Percentiles rank a stretch among this genome's conserved stretches.
phyloP scores from a whole-genome alignment of 2,329 filamentous ascomycete genomes.

The Colletotrichum scovillei region DNA sequence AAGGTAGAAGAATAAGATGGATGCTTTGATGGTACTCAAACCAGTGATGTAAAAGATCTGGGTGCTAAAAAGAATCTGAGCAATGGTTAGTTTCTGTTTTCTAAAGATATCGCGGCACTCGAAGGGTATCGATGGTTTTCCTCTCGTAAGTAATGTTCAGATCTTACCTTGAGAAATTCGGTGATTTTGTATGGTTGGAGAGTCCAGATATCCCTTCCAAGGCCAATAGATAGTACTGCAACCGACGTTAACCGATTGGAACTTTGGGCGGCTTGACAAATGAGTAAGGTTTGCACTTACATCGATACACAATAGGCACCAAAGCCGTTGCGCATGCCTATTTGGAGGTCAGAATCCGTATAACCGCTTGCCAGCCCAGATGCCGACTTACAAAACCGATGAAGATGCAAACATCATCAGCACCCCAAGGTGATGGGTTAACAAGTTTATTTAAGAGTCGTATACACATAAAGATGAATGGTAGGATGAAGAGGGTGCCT shows the following conservation, averaged over 20 bases:
- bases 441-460: neutral
- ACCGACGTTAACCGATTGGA: neutral
- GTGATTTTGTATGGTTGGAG: conserved; percentile 10
- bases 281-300: neutral
- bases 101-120: neutral
- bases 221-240: neutral
- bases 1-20: conserved; percentile 44
- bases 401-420: neutral
- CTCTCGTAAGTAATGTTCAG: too few relatives aligned
- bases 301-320: neutral
- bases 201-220: conserved; percentile 12
- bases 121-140: neutral
- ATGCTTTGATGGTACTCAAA: conserved; percentile 38
- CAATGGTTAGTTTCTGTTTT: neutral
- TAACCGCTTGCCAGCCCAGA: neutral
- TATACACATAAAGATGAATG: neutral
- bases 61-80: neutral
- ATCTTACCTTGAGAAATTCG: conserved; percentile 9
- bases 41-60: neutral
- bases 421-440: conserved; percentile 1
- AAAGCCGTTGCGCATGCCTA: neutral
- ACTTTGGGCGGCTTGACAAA: neutral
- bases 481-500: conserved; percentile 2
- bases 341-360: neutral
- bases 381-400: neutral